A percentile compares a stretch with the other conserved stretches of the same genome.
Evolutionary conservation across 768 basidiomycete species (phyloP).

Genomic region (Serendipita sp.): DNA sequence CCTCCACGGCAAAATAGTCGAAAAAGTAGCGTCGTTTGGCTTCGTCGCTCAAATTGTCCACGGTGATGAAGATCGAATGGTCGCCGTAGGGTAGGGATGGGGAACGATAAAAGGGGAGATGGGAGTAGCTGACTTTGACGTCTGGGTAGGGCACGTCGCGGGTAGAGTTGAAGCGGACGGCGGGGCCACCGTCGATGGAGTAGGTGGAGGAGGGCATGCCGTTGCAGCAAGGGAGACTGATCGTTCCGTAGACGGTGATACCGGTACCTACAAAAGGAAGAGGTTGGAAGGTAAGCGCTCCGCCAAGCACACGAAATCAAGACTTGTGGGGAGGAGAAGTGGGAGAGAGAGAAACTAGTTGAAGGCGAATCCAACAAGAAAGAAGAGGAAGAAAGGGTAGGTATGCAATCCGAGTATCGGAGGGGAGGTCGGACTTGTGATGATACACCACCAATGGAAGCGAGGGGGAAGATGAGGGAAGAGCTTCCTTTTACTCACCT

Average conservation of each 20-base stretch:
- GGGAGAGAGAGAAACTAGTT: too few relatives aligned
- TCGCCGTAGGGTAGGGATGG: background rate
- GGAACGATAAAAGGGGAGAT: background rate
- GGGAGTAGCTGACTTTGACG: background rate
- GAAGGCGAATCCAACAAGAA: too few relatives aligned
- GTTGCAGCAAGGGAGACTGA: background rate
- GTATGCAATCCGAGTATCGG: too few relatives aligned
- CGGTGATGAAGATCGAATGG: background rate
- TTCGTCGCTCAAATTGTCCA: background rate
- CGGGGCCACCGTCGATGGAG: background rate
- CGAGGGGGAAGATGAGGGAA: background rate
- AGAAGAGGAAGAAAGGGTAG: too few relatives aligned
- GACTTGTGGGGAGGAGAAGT: too few relatives aligned
- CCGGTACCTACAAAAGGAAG: too few relatives aligned
- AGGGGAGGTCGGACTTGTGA: background rate
- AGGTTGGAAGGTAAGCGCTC: too few relatives aligned
- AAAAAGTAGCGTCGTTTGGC: background rate
- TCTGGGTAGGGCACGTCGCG: background rate
- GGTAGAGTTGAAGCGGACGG: background rate
- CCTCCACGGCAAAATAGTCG: background rate
- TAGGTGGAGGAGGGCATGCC: background rate
- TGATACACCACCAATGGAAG: background rate
- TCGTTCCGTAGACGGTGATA: background rate
- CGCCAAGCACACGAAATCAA: too few relatives aligned
- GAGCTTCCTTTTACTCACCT: background rate